Base-by-base conservation (phyloP, 2,329 filamentous ascomycete species). In the Colletotrichum gigasporum region DNA sequence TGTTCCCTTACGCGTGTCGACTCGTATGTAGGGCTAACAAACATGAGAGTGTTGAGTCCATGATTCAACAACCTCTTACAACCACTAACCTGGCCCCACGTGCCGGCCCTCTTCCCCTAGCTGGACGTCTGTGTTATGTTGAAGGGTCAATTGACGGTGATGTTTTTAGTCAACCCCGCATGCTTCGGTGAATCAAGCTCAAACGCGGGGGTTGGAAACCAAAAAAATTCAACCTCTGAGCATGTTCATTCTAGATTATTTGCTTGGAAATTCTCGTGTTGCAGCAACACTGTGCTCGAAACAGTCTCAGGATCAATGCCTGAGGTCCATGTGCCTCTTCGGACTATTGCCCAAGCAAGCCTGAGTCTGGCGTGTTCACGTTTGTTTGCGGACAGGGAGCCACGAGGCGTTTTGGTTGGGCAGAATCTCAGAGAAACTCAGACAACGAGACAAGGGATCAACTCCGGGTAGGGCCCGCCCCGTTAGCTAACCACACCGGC, bases 391-490 rank as follows among this genome's bases (percentile, higher is more conserved):
- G 2, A n/a, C 3, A 39, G 20, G n/a, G n/a, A 47, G 41, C 53
- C 30, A 55, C 26, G 53, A 53, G 50, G 47, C 26, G 32, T 35
- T 24, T n/a, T 35, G 26, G 14, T 24, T 32, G 20, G 5, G 22
- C 18, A 10, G 47, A 24, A 8, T 20, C 24, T n/a, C 50, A 51
- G 14, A 24, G 39, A 24, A 22, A 10, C 18, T 56, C 41, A 47
- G 28, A 47, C 28, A 37, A 12, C 47, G 53, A 56, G 53, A 56
- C 53, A 56, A 56, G 53, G 53, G 53, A 44, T n/a, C 41, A 56
- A 11, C 30, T 24, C 18, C 35, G 37, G 37, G 35, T 7, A 30
- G 24, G 37, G 28, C 37, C 26, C 37, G 16, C 51, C 12, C 51
- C 37, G 51, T 12, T 42, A 30, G 20, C 53, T 35, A 4, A 45